These are phyloP conservation scores for Paraconiothyrium brasiliense DNA, from an alignment of 2,329 filamentous ascomycete genomes.

Conservation along the genomic window DNA sequence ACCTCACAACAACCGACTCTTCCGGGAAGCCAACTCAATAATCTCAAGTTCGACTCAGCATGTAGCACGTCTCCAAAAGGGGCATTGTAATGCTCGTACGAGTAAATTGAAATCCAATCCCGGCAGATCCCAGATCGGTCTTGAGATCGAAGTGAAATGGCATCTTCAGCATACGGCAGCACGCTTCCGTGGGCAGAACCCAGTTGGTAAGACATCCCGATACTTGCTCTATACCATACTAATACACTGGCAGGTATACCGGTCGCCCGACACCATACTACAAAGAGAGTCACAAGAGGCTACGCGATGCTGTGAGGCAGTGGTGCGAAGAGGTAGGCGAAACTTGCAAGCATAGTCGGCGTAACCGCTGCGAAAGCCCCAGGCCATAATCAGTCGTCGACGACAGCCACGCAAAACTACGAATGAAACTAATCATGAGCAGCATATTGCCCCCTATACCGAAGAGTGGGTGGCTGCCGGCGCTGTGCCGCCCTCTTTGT, in stretches of 20 bases:
- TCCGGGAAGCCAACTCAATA: not conserved
- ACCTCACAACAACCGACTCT: conserved; percentile 1
- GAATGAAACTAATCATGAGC: not conserved
- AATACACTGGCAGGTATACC: conserved; percentile 33
- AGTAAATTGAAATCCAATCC: not conserved
- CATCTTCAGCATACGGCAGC: conserved; percentile 34
- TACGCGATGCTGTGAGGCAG: conserved; percentile 39
- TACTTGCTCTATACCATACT: not conserved
- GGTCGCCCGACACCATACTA: conserved; percentile 45
- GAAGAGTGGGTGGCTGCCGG: not conserved
- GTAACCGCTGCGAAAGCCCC: no score
- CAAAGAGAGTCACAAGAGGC: conserved; percentile 39
- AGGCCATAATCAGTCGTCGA: no score
- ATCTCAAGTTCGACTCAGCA: not conserved
- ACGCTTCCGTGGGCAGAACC: conserved; percentile 44
- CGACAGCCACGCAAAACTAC: not conserved
- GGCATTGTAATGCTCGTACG: not conserved
- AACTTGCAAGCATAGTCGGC: no score
- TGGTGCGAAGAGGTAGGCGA: conserved; percentile 41
- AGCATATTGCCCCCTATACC: not conserved
- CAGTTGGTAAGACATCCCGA: conserved; percentile 29
- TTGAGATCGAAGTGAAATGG: conserved; percentile 15
- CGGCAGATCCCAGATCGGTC: not conserved
- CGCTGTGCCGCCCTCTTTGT: not conserved
- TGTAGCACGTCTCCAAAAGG: not conserved